phyloP scores from a whole-genome alignment of 2,329 filamentous ascomycete species.

The Falciphora oryzae region DNA sequence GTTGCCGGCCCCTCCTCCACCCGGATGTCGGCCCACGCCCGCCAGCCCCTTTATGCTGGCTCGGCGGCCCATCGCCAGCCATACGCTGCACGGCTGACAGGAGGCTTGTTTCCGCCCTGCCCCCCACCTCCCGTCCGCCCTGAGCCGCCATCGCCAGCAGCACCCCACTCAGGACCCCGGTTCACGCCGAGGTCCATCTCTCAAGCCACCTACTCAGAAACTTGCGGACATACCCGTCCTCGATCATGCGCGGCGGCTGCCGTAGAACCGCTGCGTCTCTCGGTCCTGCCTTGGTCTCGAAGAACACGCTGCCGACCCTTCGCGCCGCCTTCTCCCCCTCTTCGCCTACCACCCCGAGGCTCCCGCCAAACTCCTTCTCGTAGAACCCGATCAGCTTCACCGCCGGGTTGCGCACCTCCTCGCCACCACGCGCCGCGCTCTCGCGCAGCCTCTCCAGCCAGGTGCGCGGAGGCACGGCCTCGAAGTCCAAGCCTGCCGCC shows the following conservation, averaged over 20 bases:
- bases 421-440: constrained; percentile 25
- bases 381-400: constrained; percentile 50
- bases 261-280: no score
- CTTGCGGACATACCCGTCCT: background rate
- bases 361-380: constrained; percentile 8
- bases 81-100: no score
- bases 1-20: no score
- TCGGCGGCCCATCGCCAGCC: no score
- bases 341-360: no score
- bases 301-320: no score
- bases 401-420: constrained; percentile 34
- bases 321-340: no score
- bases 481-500: constrained; percentile 36
- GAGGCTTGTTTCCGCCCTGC: no score
- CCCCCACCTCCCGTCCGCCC: no score
- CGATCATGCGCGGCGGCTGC: background rate
- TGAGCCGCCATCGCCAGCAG: background rate
- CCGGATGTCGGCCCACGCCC: no score
- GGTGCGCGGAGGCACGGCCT: constrained; percentile 33
- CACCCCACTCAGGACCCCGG: background rate
- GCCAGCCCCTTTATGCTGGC: no score
- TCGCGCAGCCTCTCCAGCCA: background rate
- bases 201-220: background rate
- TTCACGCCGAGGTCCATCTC: background rate
- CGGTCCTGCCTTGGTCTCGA: no score